phyloP scores from a whole-genome alignment of 2,329 filamentous ascomycete genomes.

The Fusarium sp. region DNA sequence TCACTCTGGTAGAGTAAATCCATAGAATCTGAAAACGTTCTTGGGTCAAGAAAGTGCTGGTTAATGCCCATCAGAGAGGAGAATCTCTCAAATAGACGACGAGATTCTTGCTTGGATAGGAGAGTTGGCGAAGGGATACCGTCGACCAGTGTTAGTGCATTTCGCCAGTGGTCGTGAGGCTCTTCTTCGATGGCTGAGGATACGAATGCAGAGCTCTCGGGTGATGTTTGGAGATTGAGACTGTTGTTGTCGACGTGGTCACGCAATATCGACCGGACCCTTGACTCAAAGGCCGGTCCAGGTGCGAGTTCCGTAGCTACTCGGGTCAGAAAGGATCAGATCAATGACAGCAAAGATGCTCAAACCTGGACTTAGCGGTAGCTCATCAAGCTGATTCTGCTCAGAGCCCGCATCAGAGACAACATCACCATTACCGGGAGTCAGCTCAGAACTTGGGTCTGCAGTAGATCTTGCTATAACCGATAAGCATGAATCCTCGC shows the following conservation, averaged over 20 bases:
- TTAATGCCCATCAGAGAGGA: conserved; percentile 43
- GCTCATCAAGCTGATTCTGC: background rate
- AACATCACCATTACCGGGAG: background rate
- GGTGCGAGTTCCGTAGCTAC: conserved; percentile 29
- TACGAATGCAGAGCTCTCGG: conserved; percentile 48
- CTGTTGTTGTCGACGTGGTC: conserved; percentile 26
- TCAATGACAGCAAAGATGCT: background rate
- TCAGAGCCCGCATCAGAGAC: background rate
- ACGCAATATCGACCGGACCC: conserved; percentile 37
- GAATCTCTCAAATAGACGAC: conserved; percentile 40
- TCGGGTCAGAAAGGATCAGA: background rate
- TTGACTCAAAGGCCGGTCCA: conserved; percentile 40
- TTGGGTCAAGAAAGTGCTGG: conserved; percentile 48
- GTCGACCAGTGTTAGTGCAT: conserved; percentile 41
- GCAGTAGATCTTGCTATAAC: background rate
- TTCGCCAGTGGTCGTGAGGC: conserved; percentile 18
- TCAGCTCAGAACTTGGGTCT: background rate
- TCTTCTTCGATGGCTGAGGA: conserved; percentile 43
- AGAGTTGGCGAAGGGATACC: conserved; percentile 17
- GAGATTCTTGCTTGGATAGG: conserved; percentile 34
- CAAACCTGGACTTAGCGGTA: conserved; percentile 15
- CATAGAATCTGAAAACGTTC: conserved; percentile 42
- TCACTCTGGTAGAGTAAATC: conserved; percentile 43
- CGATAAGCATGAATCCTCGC: too few species aligned
- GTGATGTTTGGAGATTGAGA: conserved; percentile 5